Evolutionary conservation across 2,329 filamentous ascomycete genomes (phyloP), one percentile per base, ranked within the genome.

Genomic region (Neophaeococcomyces aloes): DNA sequence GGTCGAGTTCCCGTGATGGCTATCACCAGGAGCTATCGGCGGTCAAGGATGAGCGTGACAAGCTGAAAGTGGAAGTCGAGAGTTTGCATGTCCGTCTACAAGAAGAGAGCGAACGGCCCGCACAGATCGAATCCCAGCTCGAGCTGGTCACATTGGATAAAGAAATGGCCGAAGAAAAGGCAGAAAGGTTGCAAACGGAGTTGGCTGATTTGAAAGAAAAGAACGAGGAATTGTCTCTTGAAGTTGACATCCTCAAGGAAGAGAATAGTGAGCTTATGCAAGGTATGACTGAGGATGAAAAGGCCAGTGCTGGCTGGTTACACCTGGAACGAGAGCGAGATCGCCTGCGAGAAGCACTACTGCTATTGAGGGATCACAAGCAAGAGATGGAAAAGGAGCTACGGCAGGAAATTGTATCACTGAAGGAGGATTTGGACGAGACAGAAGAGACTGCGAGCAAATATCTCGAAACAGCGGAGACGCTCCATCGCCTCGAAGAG

Each of bases 91-190:
- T 27, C 5, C 30, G 25, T 27, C 13, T 34, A 18, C 30, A 34
- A 21, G 23, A 21, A 30, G 41, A 31, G 54, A 76, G 81, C 0
- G 79, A 91, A 58, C 70, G 83, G 42, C 82, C 91, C 59, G 83
- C 84, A 6, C 87, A 95, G 53, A 81, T 93, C 61, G 91, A 96
- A 23, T 76, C 81, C 3, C 77, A 83, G 5, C 67, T 95, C 57
- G 91, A 98, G 64, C 76, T 91, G 63, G 86, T 87, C 5, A 82
- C 85, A 0, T 69, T 98, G 19, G 91, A 98, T 59, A 79, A 86
- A 34, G 89, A 98, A 62, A 94, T 96, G 84, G 91, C 91, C 0
- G 88, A 98, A 62, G 89, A 95, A 63, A 86, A 80, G 33, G 82
- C 85, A 1, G 91, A 96, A 53, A 78, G 82, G 14, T 70, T 83